Conservation (phyloP, 2,329 filamentous ascomycete genomes). For the Pseudopyrenochaeta lycopersici region DNA sequence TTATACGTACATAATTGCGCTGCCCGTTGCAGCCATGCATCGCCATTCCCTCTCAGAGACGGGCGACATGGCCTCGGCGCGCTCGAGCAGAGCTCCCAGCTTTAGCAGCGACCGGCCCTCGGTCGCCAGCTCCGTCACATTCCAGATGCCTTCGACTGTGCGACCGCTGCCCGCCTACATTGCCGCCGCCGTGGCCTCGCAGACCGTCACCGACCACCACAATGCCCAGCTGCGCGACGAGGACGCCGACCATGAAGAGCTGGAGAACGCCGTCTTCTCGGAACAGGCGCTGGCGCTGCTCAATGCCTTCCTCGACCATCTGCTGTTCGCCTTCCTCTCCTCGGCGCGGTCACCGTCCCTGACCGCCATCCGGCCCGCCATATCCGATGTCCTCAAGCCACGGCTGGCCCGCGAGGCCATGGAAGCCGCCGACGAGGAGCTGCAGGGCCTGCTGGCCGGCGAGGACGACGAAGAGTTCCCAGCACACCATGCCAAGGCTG, state of each 20-base stretch:
- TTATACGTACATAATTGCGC: slow-evolving; percentile 5
- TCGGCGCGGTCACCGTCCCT: slow-evolving; percentile 81
- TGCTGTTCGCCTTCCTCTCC: slow-evolving; percentile 90
- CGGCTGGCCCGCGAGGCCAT: slow-evolving; percentile 88
- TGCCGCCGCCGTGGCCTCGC: slow-evolving; percentile 84
- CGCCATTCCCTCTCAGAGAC: slow-evolving; percentile 46
- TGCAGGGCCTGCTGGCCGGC: slow-evolving; percentile 87
- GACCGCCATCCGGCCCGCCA: slow-evolving; percentile 77
- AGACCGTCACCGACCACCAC: slow-evolving; percentile 90
- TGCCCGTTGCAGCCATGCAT: slow-evolving; percentile 36
- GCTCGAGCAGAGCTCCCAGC: slow-evolving; percentile 58
- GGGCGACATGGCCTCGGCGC: slow-evolving; percentile 44
- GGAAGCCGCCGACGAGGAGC: slow-evolving; percentile 82
- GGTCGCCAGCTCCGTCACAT: slow-evolving; percentile 58
- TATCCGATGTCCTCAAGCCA: slow-evolving; percentile 86
- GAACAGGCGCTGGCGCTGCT: slow-evolving; percentile 77
- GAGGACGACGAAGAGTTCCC: slow-evolving; percentile 63
- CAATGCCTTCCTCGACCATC: slow-evolving; percentile 92
- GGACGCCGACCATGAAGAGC: slow-evolving; percentile 67
- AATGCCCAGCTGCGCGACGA: slow-evolving; percentile 76
- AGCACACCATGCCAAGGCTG: slow-evolving; percentile 32
- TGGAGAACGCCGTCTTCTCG: slow-evolving; percentile 77
- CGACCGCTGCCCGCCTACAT: slow-evolving; percentile 87
- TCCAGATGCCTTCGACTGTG: slow-evolving; percentile 72
- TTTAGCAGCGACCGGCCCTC: slow-evolving; percentile 77